Percentiles rank a stretch among this genome's conserved stretches.
phyloP scores from a whole-genome alignment of 2,329 filamentous ascomycete genomes.

The Hypoxylon sp. region DNA sequence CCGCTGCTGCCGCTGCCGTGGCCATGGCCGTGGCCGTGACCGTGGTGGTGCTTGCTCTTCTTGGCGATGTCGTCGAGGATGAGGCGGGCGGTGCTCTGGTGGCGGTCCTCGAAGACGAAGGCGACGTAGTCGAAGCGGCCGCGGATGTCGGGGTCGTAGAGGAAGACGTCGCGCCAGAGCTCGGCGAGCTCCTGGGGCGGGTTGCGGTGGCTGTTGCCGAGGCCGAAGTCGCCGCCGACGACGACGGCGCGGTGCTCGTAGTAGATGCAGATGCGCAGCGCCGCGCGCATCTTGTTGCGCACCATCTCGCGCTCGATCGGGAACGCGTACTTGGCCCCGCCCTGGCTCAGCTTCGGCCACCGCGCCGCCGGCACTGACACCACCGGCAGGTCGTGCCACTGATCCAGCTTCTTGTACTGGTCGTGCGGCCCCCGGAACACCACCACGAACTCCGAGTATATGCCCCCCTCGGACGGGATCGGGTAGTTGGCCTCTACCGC shows the following conservation, averaged over 20 bases:
- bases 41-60: conserved; percentile 51
- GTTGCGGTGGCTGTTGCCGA: conserved; percentile 70
- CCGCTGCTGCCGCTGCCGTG: conserved; percentile 18
- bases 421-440: conserved; percentile 76
- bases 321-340: conserved; percentile 75
- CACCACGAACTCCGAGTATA: conserved; percentile 75
- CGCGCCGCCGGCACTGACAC: conserved; percentile 76
- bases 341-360: conserved; percentile 75
- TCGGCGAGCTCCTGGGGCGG: conserved; percentile 70
- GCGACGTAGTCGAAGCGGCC: conserved; percentile 68
- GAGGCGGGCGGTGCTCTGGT: conserved; percentile 60
- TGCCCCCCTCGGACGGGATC: conserved; percentile 72
- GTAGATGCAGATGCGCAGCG: conserved; percentile 73
- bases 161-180: conserved; percentile 70
- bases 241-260: conserved; percentile 65
- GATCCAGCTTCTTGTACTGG: conserved; percentile 64
- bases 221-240: conserved; percentile 70
- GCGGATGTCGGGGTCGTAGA: conserved; percentile 68
- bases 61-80: conserved; percentile 65
- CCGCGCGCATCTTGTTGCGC: conserved; percentile 74
- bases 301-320: conserved; percentile 74
- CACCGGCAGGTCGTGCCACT: conserved; percentile 71
- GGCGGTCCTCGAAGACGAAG: conserved; percentile 69
- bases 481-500: conserved; percentile 67
- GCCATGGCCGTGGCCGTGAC: conserved; percentile 5